Conservation (phyloP, 345 rosid genomes). For the Carallia pectinifolia region DNA sequence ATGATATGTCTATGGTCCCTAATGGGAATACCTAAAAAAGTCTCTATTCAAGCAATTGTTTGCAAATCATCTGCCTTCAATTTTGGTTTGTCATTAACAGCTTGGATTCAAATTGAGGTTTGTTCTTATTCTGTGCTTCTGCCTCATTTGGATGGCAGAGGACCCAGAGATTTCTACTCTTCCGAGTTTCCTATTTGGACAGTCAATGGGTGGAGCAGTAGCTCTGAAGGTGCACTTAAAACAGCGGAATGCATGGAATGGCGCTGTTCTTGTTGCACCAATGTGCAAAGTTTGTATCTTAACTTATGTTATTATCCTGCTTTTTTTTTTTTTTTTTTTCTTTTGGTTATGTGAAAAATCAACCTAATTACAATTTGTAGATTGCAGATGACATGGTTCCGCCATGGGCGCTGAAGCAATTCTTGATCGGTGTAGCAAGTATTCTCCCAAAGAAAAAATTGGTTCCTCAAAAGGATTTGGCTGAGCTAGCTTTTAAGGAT, state of each 20-base stretch:
- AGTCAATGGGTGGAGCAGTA: conserved; percentile 98
- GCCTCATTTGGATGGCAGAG: conserved; percentile 41
- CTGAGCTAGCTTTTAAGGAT: conserved; percentile 74
- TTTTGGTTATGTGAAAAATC: not conserved
- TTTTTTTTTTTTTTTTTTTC: not conserved
- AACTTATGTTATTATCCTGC: conserved; percentile 11
- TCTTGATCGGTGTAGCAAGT: conserved; percentile 68
- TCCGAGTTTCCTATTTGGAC: conserved; percentile 85
- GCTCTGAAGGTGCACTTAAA: conserved; percentile 81
- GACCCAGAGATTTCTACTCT: conserved; percentile 49
- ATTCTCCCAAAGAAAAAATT: conserved; percentile 76
- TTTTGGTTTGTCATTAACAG: not conserved
- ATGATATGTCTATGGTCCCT: not conserved
- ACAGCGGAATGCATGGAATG: conserved; percentile 83
- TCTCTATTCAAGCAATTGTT: not conserved
- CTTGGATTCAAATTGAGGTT: not conserved
- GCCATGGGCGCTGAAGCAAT: conserved; percentile 46
- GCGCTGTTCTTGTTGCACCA: conserved; percentile 87
- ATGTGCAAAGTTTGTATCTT: conserved; percentile 85
- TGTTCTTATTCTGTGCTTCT: conserved; percentile 15
- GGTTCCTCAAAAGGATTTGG: conserved; percentile 88
- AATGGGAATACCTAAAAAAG: conserved; percentile 22
- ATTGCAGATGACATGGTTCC: conserved; percentile 91
- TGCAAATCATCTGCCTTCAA: not conserved
- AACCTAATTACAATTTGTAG: conserved; percentile 29